These are phyloP conservation scores for Endothia cerciana DNA, from an alignment of 2,329 filamentous ascomycete species.

Conservation along the genomic window DNA sequence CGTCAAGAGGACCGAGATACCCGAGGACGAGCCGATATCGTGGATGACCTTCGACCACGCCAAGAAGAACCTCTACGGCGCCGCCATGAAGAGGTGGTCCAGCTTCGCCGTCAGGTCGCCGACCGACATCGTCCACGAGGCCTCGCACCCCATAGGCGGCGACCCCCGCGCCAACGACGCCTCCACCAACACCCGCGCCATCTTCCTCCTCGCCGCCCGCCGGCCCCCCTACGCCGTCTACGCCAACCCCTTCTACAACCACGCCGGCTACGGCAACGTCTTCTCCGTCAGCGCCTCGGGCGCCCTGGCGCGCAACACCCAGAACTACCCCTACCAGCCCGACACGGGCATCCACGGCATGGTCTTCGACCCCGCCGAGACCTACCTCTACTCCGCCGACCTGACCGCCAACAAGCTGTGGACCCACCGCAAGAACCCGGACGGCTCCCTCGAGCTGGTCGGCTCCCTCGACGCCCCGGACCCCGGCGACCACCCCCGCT, in stretches of 20 bases:
- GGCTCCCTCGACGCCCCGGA: constrained; percentile 74
- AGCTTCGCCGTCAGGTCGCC: constrained; percentile 78
- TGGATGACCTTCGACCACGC: constrained; percentile 91
- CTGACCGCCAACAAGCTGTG: constrained; percentile 80
- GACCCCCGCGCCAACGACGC: constrained; percentile 70
- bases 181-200: constrained; percentile 82
- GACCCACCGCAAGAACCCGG: constrained; percentile 73
- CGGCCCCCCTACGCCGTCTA: constrained; percentile 82
- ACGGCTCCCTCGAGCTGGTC: constrained; percentile 55
- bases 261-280: constrained; percentile 81
- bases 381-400: constrained; percentile 79
- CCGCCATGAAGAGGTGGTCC: constrained; percentile 92
- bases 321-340: constrained; percentile 73
- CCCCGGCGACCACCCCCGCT: constrained; percentile 77
- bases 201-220: constrained; percentile 81
- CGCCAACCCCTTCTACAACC: constrained; percentile 87
- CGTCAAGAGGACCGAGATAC: constrained; percentile 80
- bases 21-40: constrained; percentile 83
- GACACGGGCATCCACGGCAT: constrained; percentile 79
- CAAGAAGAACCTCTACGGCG: constrained; percentile 84
- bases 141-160: constrained; percentile 75
- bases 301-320: constrained; percentile 64
- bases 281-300: constrained; percentile 65
- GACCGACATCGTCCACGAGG: constrained; percentile 74
- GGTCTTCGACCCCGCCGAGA: constrained; percentile 76